Evolutionary conservation across 176 grass and related monocot species (phyloP).

Genomic region (Zoysia pacifica): DNA sequence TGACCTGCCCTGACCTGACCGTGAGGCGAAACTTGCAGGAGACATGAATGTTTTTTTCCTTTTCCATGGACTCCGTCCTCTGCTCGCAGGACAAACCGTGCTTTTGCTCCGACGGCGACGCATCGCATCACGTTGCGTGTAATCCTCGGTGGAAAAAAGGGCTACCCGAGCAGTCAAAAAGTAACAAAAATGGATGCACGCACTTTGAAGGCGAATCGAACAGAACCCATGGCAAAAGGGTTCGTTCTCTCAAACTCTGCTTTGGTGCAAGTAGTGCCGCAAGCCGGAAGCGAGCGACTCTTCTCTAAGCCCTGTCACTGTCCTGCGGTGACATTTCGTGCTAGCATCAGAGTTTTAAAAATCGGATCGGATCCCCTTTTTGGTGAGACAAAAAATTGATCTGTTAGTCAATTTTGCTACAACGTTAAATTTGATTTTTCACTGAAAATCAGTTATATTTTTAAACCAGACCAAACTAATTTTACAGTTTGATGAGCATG

Average conservation of each 20-base stretch:
- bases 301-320: background rate
- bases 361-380: no score
- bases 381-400: no score
- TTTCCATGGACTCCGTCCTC: background rate
- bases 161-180: background rate
- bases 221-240: background rate
- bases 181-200: background rate
- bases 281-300: background rate
- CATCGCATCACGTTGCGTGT: background rate
- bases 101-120: background rate
- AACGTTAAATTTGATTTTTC: no score
- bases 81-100: slow-evolving; percentile 1
- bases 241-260: background rate
- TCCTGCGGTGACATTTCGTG: no score
- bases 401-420: no score
- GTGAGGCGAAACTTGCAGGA: no score
- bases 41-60: no score
- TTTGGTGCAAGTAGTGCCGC: background rate
- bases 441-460: no score
- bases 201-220: background rate
- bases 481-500: no score
- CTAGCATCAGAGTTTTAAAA: no score
- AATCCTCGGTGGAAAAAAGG: background rate
- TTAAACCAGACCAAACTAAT: no score
- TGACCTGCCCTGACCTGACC: no score